Conservation (phyloP, 129 eudicot species). For the Chrysanthemum makinoi region DNA sequence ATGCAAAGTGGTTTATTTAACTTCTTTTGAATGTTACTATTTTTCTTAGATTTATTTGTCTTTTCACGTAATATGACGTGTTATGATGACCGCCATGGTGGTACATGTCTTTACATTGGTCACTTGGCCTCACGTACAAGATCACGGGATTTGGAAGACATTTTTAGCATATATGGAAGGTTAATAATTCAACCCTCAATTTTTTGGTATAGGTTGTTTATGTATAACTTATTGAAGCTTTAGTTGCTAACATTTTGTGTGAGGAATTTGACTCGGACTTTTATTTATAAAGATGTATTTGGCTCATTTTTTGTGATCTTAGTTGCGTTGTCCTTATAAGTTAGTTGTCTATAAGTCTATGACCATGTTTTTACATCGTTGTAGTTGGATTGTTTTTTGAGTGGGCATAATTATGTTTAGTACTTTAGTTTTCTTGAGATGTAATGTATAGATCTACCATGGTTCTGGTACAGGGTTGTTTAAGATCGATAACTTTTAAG, state of each 20-base stretch:
- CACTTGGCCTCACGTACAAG: conserved; percentile 75
- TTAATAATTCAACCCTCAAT: conserved; percentile 20
- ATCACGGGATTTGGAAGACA: conserved; percentile 76
- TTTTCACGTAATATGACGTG: conserved; percentile 63
- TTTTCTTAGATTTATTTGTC: conserved; percentile 4
- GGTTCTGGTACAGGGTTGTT: conserved; percentile 11
- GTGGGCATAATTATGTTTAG: background rate
- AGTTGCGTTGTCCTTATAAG: background rate
- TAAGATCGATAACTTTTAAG: conserved; percentile 16
- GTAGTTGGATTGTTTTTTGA: background rate
- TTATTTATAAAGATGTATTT: background rate
- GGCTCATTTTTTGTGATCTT: conserved; percentile 10
- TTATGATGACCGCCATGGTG: conserved; percentile 70
- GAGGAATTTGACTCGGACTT: background rate
- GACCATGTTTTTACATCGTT: background rate
- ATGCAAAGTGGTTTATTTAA: no score
- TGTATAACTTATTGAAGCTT: background rate
- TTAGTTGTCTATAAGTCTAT: conserved; percentile 5
- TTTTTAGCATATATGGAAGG: conserved; percentile 93
- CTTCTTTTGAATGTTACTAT: no score
- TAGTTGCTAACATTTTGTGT: background rate
- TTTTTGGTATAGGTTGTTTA: background rate
- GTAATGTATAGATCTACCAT: background rate
- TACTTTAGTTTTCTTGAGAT: background rate
- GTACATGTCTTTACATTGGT: conserved; percentile 81